A percentile compares a stretch with the other conserved stretches of the same genome.
Evolutionary conservation across 1,284 basidiomycete genomes (phyloP).

Genomic region (Wallemia ichthyophaga): DNA sequence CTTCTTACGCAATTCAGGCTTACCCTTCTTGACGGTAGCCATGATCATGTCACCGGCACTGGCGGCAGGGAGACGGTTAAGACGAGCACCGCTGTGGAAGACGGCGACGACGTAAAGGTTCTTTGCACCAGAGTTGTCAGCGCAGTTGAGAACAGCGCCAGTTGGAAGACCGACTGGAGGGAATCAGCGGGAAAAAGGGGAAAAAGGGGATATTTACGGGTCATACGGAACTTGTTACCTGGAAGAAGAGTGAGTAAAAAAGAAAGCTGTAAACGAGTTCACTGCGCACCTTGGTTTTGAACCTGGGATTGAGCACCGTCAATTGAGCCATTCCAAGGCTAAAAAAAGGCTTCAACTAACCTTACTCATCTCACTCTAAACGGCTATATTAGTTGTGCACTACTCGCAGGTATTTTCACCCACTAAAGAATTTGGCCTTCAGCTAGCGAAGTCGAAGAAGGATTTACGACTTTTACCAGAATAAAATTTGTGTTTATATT

Average conservation of each 20-base stretch:
- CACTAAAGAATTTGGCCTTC: neutral
- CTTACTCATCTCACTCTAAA: neutral
- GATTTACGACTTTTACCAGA: neutral
- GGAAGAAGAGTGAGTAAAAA: constrained; percentile 15
- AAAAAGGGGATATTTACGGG: constrained; percentile 21
- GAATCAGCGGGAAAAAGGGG: neutral
- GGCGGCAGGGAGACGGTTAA: constrained; percentile 92
- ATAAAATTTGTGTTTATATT: neutral
- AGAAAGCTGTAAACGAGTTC: too few species aligned
- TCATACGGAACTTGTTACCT: constrained; percentile 93
- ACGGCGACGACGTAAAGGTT: constrained; percentile 74
- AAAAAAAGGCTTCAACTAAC: too few species aligned
- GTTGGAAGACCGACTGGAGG: constrained; percentile 38
- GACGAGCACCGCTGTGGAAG: constrained; percentile 72
- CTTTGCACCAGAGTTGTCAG: constrained; percentile 98
- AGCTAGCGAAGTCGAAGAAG: neutral
- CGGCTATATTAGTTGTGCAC: too few species aligned
- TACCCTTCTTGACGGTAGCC: constrained; percentile 98
- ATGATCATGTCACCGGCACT: constrained; percentile 98
- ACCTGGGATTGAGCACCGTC: neutral
- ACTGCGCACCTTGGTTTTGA: neutral
- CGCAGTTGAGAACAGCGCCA: constrained; percentile 96
- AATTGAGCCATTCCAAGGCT: too few species aligned
- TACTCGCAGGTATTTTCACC: too few species aligned
- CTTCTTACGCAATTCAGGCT: constrained; percentile 98